These are phyloP conservation scores for Aureobasidium zeae DNA, from an alignment of 2,329 filamentous ascomycete species.

Conservation along the genomic window DNA sequence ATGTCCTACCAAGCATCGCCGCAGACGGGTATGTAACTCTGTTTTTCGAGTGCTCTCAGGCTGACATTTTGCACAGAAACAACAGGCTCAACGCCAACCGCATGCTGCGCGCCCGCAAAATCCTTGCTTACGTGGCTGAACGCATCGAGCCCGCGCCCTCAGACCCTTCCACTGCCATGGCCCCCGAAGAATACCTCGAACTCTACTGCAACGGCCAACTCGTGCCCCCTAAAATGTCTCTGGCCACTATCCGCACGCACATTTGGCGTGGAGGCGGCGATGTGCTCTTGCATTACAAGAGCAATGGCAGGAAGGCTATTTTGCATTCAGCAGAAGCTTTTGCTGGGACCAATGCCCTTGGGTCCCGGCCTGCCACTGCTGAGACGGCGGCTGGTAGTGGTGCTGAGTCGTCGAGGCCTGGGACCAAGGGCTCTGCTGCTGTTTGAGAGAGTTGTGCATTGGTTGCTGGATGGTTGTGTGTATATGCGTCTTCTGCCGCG, in stretches of 20 bases:
- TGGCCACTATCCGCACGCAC: slow-evolving; percentile 86
- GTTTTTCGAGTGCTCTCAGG: slow-evolving; percentile 19
- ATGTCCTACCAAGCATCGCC: slow-evolving; percentile 58
- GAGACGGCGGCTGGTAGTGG: not conserved
- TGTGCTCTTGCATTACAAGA: slow-evolving; percentile 80
- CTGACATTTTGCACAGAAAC: slow-evolving; percentile 43
- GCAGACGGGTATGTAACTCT: slow-evolving; percentile 52
- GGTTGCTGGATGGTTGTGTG: too few relatives aligned
- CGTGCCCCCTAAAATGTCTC: slow-evolving; percentile 72
- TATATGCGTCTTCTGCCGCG: too few relatives aligned
- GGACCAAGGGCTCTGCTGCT: too few relatives aligned
- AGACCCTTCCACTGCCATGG: slow-evolving; percentile 41
- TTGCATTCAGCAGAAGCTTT: slow-evolving; percentile 17
- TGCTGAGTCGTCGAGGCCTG: too few relatives aligned
- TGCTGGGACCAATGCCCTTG: too few relatives aligned
- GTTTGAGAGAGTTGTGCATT: too few relatives aligned
- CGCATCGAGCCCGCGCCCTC: slow-evolving; percentile 66
- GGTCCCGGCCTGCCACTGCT: too few relatives aligned
- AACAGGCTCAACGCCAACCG: slow-evolving; percentile 91
- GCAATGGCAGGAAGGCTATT: slow-evolving; percentile 71
- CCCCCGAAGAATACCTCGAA: slow-evolving; percentile 87
- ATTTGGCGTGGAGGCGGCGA: slow-evolving; percentile 95
- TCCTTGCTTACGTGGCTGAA: slow-evolving; percentile 84
- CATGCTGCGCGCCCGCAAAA: slow-evolving; percentile 93
- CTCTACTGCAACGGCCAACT: slow-evolving; percentile 64